A percentile compares a stretch with the other conserved stretches of the same genome.
Evolutionary conservation across 768 basidiomycete genomes (phyloP).

Genomic region (Tubosaeta brunneosetosa): DNA sequence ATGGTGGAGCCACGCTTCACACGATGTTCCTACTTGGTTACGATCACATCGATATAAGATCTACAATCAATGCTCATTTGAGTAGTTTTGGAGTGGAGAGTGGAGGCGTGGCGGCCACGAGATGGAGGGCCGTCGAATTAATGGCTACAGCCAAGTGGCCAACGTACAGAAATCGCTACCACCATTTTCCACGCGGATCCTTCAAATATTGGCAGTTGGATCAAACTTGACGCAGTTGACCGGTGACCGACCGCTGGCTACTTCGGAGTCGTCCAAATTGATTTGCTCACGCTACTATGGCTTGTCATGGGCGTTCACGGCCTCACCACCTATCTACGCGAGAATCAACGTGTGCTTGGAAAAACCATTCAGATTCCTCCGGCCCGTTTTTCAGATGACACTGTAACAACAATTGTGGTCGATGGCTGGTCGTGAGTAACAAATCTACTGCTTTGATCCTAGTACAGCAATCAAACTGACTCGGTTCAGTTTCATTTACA

Average conservation of each 20-base stretch:
- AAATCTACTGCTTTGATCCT: not conserved
- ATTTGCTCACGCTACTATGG: not conserved
- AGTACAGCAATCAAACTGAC: conserved; percentile 3
- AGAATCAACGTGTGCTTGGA: conserved; percentile 39
- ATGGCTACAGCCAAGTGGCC: conserved; percentile 8
- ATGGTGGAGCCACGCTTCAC: not conserved
- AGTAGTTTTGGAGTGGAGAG: too few species aligned
- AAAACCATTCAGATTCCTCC: conserved; percentile 32
- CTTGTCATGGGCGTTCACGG: conserved; percentile 49
- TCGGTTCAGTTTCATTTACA: conserved; percentile 65
- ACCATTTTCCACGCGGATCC: not conserved
- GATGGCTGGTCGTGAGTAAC: conserved; percentile 84
- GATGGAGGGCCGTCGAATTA: not conserved
- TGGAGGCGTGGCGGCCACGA: not conserved
- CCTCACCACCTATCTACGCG: conserved; percentile 47
- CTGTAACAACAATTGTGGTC: conserved; percentile 53
- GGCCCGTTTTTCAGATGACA: conserved; percentile 1
- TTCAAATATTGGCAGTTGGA: not conserved
- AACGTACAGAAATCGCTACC: not conserved
- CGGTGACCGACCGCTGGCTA: too few species aligned
- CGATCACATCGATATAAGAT: too few species aligned
- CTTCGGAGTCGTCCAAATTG: too few species aligned
- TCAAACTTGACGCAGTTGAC: too few species aligned
- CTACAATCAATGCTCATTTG: too few species aligned
- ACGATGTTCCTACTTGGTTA: too few species aligned